phyloP scores from a whole-genome alignment of 495 filamentous ascomycete species.

The Xylaria intraflava region DNA sequence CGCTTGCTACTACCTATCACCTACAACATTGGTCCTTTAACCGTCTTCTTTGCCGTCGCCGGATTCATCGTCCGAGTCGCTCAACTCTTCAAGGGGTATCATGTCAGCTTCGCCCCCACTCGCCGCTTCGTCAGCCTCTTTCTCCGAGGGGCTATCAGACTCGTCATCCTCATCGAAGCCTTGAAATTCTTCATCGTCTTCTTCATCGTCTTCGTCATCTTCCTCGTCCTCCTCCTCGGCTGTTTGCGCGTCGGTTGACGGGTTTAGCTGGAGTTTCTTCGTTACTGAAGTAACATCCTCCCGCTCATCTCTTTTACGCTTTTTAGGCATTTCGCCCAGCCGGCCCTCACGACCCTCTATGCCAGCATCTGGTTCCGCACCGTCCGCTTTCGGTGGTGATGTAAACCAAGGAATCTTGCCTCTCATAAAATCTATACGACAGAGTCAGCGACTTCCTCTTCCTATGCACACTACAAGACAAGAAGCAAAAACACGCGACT shows the following conservation, averaged over 20 bases:
- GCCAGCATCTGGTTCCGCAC: conserved; percentile 40
- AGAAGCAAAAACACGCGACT: neutral
- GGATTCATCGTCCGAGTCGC: conserved; percentile 40
- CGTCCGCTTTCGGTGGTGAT: conserved; percentile 60
- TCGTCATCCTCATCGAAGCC: conserved; percentile 19
- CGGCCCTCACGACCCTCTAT: conserved; percentile 52
- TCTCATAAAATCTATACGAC: conserved; percentile 67
- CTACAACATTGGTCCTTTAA: conserved; percentile 11
- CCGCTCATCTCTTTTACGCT: conserved; percentile 49
- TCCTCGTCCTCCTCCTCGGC: conserved; percentile 20
- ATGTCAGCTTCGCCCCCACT: conserved; percentile 40
- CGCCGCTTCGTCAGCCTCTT: conserved; percentile 32
- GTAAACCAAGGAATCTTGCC: conserved; percentile 97
- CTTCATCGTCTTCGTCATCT: conserved; percentile 24
- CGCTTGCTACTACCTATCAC: conserved; percentile 3
- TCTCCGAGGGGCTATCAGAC: neutral
- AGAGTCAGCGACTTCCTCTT: conserved; percentile 1
- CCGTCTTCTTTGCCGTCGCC: conserved; percentile 27
- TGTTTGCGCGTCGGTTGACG: conserved; percentile 24
- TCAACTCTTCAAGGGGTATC: conserved; percentile 46
- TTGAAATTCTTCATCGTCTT: conserved; percentile 22
- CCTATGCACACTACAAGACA: conserved; percentile 26
- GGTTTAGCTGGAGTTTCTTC: conserved; percentile 12
- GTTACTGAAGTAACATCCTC: conserved; percentile 27
- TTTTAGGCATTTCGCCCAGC: conserved; percentile 53